Evolutionary conservation across 2,329 filamentous ascomycete genomes (phyloP), one percentile per base, ranked within the genome.

Genomic region (Fusarium liriodendri): DNA sequence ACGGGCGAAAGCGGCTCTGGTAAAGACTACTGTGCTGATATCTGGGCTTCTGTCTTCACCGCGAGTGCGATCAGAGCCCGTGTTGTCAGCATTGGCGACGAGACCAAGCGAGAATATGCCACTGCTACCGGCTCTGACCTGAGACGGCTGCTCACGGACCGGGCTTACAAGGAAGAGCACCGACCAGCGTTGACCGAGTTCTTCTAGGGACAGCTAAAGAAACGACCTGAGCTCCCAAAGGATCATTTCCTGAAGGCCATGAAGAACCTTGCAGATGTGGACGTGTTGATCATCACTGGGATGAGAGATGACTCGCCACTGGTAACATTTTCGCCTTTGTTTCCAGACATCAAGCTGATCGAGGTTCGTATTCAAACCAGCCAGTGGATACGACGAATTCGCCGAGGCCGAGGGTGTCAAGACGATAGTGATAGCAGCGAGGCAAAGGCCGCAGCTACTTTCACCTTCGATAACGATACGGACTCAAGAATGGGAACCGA

Each of bases 261-360:
- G 4, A 20, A 81, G 37, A 65, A 70, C 14, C 82, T 84, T 7
- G 70, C 13, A 59, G 84, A 84, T 78, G 81, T 84, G 3, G 87
- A 91, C 65, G 88, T 91, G 57, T 80, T 92, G 50, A 66, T 92
- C 0, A 87, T 93, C 72, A 92, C 90, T 0, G 90, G 90, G 0
- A 88, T 92, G 87, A 87, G 89, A 83, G 90, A 93, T 58, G 81
- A 88, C 57, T 86, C 89, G 6, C 90, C 90, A 0, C 84, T 91
- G 13, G 82, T 87, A 69, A 47, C 71, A 14, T 86, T 90, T 0
- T 87, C 87, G 20, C 40, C 40, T 81, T 76, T 91, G 27, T 86
- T 90, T 13, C 85, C 89, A 58, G 78, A 84, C 2, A 87, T 82
- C 68, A 87, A 82, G 70, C 66, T 92, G 20, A 37, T 92, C 55